phyloP scores from a whole-genome alignment of 768 basidiomycete species.

The Leucocoprinus sp. region DNA sequence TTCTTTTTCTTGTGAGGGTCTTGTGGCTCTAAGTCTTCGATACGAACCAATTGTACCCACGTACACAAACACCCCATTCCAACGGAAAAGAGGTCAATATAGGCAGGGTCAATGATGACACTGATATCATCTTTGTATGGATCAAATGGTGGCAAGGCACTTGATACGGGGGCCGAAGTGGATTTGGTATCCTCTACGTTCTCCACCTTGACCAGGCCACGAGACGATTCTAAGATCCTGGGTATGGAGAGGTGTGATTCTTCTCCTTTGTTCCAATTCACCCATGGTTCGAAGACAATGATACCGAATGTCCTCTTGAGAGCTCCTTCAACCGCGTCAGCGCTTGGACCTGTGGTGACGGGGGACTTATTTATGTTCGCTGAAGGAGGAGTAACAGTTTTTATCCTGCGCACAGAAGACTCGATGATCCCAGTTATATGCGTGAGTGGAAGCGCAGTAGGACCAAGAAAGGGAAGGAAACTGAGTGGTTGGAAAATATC shows the following conservation, averaged over 20 bases:
- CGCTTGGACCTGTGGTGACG: constrained; percentile 14
- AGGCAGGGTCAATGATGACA: constrained; percentile 42
- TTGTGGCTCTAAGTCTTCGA: constrained; percentile 14
- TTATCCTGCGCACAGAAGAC: constrained; percentile 51
- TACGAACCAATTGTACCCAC: constrained; percentile 59
- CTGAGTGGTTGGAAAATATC: constrained; percentile 15
- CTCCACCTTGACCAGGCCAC: constrained; percentile 20
- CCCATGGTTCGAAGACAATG: constrained; percentile 33
- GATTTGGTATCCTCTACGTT: constrained; percentile 14
- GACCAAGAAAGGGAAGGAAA: constrained; percentile 36
- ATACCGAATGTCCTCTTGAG: constrained; percentile 29
- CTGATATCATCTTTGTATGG: constrained; percentile 51
- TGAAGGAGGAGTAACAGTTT: constrained; percentile 21
- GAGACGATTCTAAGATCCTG: constrained; percentile 27
- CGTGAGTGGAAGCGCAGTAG: constrained; percentile 48
- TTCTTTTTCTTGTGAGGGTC: constrained; percentile 29
- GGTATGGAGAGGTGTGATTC: constrained; percentile 25
- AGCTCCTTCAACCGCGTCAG: constrained; percentile 29
- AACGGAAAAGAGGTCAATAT: constrained; percentile 32
- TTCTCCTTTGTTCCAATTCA: constrained; percentile 33
- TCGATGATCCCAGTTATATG: constrained; percentile 63
- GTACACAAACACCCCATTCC: constrained; percentile 59
- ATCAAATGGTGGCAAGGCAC: constrained; percentile 31
- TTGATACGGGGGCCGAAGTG: constrained; percentile 23
- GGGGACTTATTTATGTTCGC: constrained; percentile 13